phyloP scores from a whole-genome alignment of 1,284 basidiomycete genomes.

The Wolfiporia cocos region DNA sequence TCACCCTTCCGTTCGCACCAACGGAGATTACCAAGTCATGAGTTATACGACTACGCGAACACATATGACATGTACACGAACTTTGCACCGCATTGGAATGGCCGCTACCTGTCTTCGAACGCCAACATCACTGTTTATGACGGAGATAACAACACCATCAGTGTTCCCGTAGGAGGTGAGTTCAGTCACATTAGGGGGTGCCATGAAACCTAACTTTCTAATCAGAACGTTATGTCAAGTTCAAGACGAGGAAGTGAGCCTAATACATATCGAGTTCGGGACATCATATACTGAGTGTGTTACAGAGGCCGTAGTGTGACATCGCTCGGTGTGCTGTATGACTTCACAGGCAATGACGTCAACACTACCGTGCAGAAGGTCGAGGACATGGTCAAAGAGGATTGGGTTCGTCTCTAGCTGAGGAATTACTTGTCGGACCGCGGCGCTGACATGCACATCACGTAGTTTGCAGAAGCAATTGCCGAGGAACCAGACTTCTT shows the following conservation, averaged over 20 bases:
- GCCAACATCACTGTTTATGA: constrained; percentile 74
- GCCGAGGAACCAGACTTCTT: constrained; percentile 79
- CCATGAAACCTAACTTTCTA: background rate
- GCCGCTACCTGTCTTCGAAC: constrained; percentile 79
- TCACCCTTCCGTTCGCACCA: background rate
- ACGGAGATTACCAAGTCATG: constrained; percentile 44
- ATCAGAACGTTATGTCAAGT: constrained; percentile 65
- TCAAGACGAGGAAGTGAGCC: constrained; percentile 65
- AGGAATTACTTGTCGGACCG: background rate
- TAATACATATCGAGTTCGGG: background rate
- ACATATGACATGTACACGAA: constrained; percentile 77
- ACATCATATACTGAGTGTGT: too few species aligned
- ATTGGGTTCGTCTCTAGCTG: constrained; percentile 42
- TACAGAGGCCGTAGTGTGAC: constrained; percentile 66
- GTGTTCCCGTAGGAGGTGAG: constrained; percentile 59
- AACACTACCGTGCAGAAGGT: constrained; percentile 75
- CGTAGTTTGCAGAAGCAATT: constrained; percentile 77
- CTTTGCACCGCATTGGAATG: constrained; percentile 66
- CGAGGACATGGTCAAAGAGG: constrained; percentile 68
- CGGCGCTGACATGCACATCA: background rate
- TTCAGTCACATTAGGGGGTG: constrained; percentile 3
- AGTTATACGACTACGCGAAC: constrained; percentile 76
- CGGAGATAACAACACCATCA: constrained; percentile 40
- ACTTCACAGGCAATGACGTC: constrained; percentile 59
- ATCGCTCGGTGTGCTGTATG: constrained; percentile 74